A percentile compares a stretch with the other conserved stretches of the same genome.
These are phyloP conservation scores for Ceratocystiopsis minuta DNA, from an alignment of 2,329 filamentous ascomycete genomes.

Conservation along the genomic window DNA sequence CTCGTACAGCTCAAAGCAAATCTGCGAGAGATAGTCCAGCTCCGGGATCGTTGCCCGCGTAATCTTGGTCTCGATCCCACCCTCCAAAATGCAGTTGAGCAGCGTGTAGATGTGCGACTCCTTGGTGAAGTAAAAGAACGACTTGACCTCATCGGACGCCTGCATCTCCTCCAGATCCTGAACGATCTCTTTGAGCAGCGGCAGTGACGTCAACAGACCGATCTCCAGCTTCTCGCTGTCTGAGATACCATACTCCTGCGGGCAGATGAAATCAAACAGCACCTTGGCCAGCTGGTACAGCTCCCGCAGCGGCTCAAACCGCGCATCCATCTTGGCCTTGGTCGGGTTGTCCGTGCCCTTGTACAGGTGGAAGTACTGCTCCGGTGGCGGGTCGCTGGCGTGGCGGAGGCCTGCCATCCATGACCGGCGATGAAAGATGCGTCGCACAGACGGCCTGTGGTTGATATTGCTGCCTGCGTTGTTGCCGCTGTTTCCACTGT, in stretches of 20 bases:
- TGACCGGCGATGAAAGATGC: conserved; percentile 42
- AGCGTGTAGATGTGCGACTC: conserved; percentile 98
- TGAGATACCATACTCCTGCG: conserved; percentile 93
- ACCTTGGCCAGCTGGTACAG: conserved; percentile 88
- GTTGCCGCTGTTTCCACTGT: not conserved
- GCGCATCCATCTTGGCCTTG: conserved; percentile 65
- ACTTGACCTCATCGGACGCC: conserved; percentile 82
- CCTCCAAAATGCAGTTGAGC: conserved; percentile 92
- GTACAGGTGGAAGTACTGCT: conserved; percentile 81
- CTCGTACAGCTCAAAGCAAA: conserved; percentile 96
- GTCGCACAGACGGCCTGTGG: conserved; percentile 7
- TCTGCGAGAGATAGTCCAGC: conserved; percentile 91
- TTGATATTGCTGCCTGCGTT: not conserved
- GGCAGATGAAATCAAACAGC: conserved; percentile 94
- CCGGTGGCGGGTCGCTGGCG: conserved; percentile 35
- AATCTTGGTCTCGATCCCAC: conserved; percentile 93
- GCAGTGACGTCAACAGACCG: conserved; percentile 80
- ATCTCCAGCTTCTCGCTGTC: conserved; percentile 97
- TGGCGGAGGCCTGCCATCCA: conserved; percentile 37
- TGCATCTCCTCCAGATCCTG: conserved; percentile 94
- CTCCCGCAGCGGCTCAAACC: conserved; percentile 77
- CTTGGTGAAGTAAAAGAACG: conserved; percentile 98
- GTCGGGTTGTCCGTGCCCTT: conserved; percentile 50
- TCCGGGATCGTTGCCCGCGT: conserved; percentile 88
- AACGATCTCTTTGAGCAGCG: conserved; percentile 89